Evolutionary conservation across 345 rosid species (phyloP).

Genomic region (Salix dunnii): DNA sequence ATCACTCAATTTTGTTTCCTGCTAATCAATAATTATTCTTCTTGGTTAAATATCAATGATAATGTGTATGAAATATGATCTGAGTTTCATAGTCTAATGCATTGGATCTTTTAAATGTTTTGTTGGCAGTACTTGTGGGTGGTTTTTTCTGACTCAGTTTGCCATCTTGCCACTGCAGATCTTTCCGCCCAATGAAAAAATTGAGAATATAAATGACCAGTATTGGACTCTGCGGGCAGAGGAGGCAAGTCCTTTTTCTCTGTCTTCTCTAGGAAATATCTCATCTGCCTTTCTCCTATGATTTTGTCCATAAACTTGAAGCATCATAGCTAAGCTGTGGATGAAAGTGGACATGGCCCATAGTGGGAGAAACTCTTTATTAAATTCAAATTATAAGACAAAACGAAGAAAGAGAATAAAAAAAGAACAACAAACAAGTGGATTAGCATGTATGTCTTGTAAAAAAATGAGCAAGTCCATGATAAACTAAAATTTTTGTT

Average conservation of each 20-base stretch:
- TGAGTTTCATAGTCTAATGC: not conserved
- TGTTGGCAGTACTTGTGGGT: not conserved
- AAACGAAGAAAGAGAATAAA: too few relatives aligned
- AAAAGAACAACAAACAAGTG: too few relatives aligned
- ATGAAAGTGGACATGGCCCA: not conserved
- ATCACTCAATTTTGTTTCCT: not conserved
- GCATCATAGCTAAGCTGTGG: not conserved
- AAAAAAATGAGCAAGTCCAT: too few relatives aligned
- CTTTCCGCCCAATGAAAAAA: slow-evolving; percentile 76
- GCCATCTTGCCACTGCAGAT: slow-evolving; percentile 47
- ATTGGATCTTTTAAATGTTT: not conserved
- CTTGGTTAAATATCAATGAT: not conserved
- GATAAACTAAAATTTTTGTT: too few relatives aligned
- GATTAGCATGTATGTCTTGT: too few relatives aligned
- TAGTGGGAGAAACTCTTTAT: too few relatives aligned
- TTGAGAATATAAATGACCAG: slow-evolving; percentile 91
- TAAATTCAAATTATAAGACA: too few relatives aligned
- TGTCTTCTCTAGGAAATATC: not conserved
- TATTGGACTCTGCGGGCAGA: slow-evolving; percentile 97
- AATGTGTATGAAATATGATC: not conserved
- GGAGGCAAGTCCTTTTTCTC: slow-evolving; percentile 53
- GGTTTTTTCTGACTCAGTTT: not conserved
- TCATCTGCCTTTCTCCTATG: not conserved
- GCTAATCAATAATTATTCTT: not conserved
- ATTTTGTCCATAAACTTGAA: not conserved